A percentile compares a stretch with the other conserved stretches of the same genome.
These are phyloP conservation scores for Penicillium paxilli DNA, from an alignment of 495 filamentous ascomycete genomes.

Conservation along the genomic window DNA sequence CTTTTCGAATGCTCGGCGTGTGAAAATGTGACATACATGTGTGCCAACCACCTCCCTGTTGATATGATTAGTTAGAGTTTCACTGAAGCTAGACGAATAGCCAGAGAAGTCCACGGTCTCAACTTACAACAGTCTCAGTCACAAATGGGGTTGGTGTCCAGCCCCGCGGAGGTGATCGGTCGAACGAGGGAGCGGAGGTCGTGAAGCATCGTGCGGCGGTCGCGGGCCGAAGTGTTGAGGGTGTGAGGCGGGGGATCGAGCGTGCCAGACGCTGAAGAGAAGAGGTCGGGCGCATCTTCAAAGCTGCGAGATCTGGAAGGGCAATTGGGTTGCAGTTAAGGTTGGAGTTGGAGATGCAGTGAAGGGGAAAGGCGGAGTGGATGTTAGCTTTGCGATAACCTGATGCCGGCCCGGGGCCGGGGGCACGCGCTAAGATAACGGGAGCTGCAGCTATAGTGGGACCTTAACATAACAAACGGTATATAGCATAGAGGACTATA, in stretches of 20 bases:
- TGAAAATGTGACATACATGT: constrained; percentile 68
- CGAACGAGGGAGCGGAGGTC: constrained; percentile 34
- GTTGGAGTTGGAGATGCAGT: background rate
- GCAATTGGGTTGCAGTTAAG: background rate
- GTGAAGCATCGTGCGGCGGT: constrained; percentile 30
- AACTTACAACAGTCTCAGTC: constrained; percentile 77
- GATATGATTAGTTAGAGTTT: background rate
- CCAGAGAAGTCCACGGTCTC: background rate
- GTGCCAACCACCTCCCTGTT: constrained; percentile 83
- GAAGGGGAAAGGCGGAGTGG: background rate
- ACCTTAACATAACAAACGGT: too few species aligned
- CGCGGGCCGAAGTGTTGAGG: constrained; percentile 4
- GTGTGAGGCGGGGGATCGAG: constrained; percentile 8
- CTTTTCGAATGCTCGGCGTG: background rate
- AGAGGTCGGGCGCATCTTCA: constrained; percentile 16
- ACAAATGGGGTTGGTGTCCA: constrained; percentile 72
- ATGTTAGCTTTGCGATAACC: constrained; percentile 1
- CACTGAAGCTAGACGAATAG: background rate
- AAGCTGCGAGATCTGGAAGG: constrained; percentile 13
- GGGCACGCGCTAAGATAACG: constrained; percentile 1
- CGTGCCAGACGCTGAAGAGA: constrained; percentile 32
- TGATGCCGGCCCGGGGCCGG: too few species aligned
- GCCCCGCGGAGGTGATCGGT: constrained; percentile 44
- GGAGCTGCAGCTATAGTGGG: background rate
- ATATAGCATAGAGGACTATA: too few species aligned